Conservation (phyloP, 2,329 filamentous ascomycete species). For the Alternaria brassicicola region DNA sequence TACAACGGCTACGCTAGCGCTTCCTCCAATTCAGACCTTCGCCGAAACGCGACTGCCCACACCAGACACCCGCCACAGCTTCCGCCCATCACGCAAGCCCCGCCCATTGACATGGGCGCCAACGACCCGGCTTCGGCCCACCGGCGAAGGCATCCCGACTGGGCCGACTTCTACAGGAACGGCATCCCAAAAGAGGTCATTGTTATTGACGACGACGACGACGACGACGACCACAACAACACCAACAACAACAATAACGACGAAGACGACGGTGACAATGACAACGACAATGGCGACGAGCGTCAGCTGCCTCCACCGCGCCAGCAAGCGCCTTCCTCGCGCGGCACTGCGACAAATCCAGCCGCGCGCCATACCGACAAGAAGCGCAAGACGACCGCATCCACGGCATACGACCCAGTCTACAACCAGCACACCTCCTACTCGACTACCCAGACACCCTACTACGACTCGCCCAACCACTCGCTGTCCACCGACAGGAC, state of each 20-base stretch:
- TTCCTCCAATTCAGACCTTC: slow-evolving; percentile 45
- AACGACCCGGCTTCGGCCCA: slow-evolving; percentile 21
- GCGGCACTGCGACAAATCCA: slow-evolving; percentile 49
- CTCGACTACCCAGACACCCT: slow-evolving; percentile 75
- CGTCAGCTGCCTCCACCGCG: slow-evolving; percentile 28
- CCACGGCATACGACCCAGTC: slow-evolving; percentile 69
- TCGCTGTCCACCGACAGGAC: slow-evolving; percentile 84
- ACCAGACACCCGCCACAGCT: slow-evolving; percentile 41
- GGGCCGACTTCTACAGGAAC: slow-evolving; percentile 53
- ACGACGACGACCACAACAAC: slow-evolving; percentile 58
- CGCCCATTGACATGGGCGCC: slow-evolving; percentile 36
- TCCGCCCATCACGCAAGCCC: slow-evolving; percentile 31
- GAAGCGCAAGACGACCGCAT: slow-evolving; percentile 71
- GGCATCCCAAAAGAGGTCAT: slow-evolving; percentile 58
- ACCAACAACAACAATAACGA: slow-evolving; percentile 48
- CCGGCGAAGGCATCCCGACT: slow-evolving; percentile 45
- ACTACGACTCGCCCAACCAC: slow-evolving; percentile 70
- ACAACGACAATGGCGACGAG: slow-evolving; percentile 44
- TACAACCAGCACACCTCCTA: slow-evolving; percentile 74
- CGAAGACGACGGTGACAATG: slow-evolving; percentile 55
- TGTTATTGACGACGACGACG: slow-evolving; percentile 57
- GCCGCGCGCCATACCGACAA: slow-evolving; percentile 66
- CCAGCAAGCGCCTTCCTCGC: slow-evolving; percentile 25
- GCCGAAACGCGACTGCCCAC: slow-evolving; percentile 45
- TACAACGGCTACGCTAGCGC: slow-evolving; percentile 49